phyloP scores from a whole-genome alignment of 2,329 filamentous ascomycete species.

The Chaetomiaceae sp. region DNA sequence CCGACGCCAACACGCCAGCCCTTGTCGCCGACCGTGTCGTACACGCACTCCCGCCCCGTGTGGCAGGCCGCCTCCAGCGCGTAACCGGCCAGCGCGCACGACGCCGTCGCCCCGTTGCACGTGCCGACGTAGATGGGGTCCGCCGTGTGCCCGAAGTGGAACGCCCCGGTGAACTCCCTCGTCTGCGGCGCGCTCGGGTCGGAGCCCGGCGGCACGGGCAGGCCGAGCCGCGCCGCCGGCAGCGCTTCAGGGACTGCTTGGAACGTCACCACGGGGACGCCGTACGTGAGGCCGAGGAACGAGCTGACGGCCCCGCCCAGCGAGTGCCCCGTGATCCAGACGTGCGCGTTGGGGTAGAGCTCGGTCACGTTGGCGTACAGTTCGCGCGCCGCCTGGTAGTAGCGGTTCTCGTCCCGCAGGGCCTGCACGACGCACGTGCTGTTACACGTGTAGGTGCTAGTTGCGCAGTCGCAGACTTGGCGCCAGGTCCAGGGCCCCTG shows the following conservation, averaged over 20 bases:
- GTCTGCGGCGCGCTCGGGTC: conserved; percentile 65
- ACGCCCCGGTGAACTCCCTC: conserved; percentile 67
- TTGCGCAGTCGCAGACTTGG: conserved; percentile 89
- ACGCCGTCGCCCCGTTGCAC: conserved; percentile 83
- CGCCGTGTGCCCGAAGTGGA: conserved; percentile 91
- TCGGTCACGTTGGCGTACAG: conserved; percentile 89
- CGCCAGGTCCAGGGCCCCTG: conserved; percentile 86
- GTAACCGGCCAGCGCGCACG: conserved; percentile 87
- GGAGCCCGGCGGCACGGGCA: conserved; percentile 76
- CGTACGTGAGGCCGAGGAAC: conserved; percentile 86
- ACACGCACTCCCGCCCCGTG: conserved; percentile 78
- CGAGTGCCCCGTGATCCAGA: conserved; percentile 91
- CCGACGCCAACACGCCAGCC: conserved; percentile 89
- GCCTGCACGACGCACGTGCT: conserved; percentile 77
- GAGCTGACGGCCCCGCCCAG: conserved; percentile 84
- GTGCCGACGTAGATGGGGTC: conserved; percentile 92
- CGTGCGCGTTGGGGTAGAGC: conserved; percentile 73
- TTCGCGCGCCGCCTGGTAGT: conserved; percentile 83
- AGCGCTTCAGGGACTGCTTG: conserved; percentile 89
- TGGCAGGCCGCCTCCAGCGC: conserved; percentile 92
- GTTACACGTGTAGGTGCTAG: conserved; percentile 82
- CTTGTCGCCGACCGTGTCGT: conserved; percentile 86
- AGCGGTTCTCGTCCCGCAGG: conserved; percentile 75
- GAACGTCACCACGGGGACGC: conserved; percentile 84
- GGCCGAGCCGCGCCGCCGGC: conserved; percentile 73